phyloP scores from a whole-genome alignment of 2,329 filamentous ascomycete genomes.

The Nectriaceae sp. region DNA sequence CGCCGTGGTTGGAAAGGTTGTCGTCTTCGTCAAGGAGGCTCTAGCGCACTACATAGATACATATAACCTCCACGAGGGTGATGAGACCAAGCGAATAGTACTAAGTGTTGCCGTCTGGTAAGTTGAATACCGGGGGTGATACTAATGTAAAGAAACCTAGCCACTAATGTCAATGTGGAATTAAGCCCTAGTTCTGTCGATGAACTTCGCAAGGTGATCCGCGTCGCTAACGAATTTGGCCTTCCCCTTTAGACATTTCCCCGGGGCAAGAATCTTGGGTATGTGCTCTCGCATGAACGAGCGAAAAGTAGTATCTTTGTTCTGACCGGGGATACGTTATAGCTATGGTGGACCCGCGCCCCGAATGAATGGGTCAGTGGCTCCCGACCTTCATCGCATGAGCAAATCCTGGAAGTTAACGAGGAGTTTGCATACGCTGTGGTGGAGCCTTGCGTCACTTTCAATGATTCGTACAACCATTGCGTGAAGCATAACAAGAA shows the following conservation, averaged over 20 bases:
- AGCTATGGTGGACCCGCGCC: constrained; percentile 10
- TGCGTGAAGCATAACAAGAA: neutral
- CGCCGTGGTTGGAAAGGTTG: too few species aligned
- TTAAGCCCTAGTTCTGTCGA: too few species aligned
- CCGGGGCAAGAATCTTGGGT: constrained; percentile 8
- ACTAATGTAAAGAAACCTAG: too few species aligned
- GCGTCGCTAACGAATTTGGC: constrained; percentile 1
- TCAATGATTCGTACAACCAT: constrained; percentile 5
- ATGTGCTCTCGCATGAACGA: neutral
- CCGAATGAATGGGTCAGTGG: constrained; percentile 3
- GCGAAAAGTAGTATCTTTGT: neutral
- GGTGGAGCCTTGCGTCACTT: constrained; percentile 8
- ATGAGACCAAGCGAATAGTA: too few species aligned
- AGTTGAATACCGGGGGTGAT: too few species aligned
- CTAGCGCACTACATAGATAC: too few species aligned
- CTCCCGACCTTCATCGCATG: constrained; percentile 4
- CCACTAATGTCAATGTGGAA: too few species aligned
- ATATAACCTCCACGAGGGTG: too few species aligned
- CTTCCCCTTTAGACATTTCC: constrained; percentile 3
- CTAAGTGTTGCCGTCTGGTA: too few species aligned
- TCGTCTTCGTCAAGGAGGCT: too few species aligned
- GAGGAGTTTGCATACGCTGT: constrained; percentile 4
- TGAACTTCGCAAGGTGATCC: too few species aligned
- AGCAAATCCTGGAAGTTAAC: constrained; percentile 8
- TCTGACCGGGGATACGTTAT: neutral